Evolutionary conservation across 1,284 basidiomycete species (phyloP).

Genomic region (Tetrapyrgos nigripes): DNA sequence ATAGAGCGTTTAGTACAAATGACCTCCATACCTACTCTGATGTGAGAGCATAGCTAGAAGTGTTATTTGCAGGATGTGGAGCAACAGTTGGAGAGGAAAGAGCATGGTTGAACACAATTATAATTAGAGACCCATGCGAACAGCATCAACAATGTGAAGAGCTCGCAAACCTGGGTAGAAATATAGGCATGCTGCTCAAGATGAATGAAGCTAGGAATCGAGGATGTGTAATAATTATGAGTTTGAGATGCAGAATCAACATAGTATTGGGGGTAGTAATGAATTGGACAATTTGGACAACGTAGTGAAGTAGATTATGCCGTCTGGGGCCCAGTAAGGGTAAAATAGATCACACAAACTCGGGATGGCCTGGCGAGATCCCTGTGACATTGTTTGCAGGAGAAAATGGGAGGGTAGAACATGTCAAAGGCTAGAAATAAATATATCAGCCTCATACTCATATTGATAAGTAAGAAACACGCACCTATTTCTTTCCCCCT

Average conservation of each 20-base stretch:
- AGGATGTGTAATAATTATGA: background rate
- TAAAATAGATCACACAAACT: too few species aligned
- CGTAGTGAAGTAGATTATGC: constrained; percentile 1
- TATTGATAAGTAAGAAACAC: too few species aligned
- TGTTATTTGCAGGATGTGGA: too few species aligned
- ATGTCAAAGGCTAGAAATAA: too few species aligned
- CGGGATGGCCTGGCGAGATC: too few species aligned
- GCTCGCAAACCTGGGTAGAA: constrained; percentile 13
- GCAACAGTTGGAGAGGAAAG: background rate
- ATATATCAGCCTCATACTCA: too few species aligned
- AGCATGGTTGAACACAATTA: constrained; percentile 8
- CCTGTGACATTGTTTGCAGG: too few species aligned
- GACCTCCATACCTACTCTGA: constrained; percentile 20
- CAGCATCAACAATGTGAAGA: constrained; percentile 21
- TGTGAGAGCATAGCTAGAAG: too few species aligned
- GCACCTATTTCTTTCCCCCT: too few species aligned
- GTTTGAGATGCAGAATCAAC: background rate
- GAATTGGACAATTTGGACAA: constrained; percentile 1
- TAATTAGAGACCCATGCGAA: constrained; percentile 14
- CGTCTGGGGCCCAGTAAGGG: background rate
- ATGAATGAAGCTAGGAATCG: constrained; percentile 11
- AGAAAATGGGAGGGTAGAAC: too few species aligned
- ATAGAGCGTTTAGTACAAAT: constrained; percentile 16
- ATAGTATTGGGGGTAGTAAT: constrained; percentile 3
- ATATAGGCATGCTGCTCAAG: constrained; percentile 23